These are phyloP conservation scores for Penicillium sp. DNA, from an alignment of 2,329 filamentous ascomycete species.

Conservation along the genomic window DNA sequence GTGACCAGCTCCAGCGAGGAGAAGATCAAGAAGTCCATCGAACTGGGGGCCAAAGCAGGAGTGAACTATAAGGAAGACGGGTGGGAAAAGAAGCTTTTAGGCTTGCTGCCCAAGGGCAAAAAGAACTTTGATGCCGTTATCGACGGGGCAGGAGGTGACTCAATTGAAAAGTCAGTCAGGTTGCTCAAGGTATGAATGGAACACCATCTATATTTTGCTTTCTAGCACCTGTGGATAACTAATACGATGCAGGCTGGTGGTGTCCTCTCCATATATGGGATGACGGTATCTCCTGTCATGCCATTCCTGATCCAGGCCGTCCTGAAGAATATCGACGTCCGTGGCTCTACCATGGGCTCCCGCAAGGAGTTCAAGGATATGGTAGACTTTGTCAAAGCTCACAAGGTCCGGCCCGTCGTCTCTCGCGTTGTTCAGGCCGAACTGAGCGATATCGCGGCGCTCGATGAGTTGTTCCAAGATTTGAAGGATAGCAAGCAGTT, in stretches of 20 bases:
- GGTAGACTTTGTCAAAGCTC: conserved; percentile 77
- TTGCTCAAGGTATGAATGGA: conserved; percentile 66
- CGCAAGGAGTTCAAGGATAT: conserved; percentile 88
- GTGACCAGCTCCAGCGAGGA: conserved; percentile 76
- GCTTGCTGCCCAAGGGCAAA: conserved; percentile 64
- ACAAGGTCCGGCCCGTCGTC: conserved; percentile 77
- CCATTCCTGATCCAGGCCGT: conserved; percentile 83
- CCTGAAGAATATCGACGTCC: conserved; percentile 84
- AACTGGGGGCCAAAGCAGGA: conserved; percentile 79
- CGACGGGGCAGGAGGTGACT: conserved; percentile 87
- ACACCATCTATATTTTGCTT: neutral
- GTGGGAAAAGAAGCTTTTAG: conserved; percentile 79
- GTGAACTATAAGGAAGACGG: conserved; percentile 76
- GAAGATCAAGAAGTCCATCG: conserved; percentile 74
- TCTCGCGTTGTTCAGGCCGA: conserved; percentile 72
- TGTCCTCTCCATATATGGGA: conserved; percentile 85
- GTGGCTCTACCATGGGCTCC: conserved; percentile 89
- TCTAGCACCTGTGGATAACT: conserved; percentile 14
- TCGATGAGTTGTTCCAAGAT: conserved; percentile 82
- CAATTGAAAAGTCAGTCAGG: conserved; percentile 70
- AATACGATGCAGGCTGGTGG: conserved; percentile 65
- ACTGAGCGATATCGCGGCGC: conserved; percentile 75
- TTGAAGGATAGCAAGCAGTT: conserved; percentile 88
- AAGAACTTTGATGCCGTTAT: conserved; percentile 80
- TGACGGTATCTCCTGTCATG: conserved; percentile 87